Conservation (phyloP, 1,139 yeast species). For the Pichia sp. region DNA sequence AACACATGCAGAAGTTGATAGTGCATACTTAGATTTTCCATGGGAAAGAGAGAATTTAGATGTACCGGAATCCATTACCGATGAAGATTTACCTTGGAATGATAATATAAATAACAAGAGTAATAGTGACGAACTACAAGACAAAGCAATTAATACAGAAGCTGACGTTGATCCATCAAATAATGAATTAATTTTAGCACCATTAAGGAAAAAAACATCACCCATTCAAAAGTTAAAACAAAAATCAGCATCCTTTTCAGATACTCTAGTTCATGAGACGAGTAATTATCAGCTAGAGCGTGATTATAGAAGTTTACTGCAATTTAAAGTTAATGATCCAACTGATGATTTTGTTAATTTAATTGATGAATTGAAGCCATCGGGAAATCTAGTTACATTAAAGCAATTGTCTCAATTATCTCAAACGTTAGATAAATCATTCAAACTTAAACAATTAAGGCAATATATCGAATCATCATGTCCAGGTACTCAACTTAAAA, state of each 20-base stretch:
- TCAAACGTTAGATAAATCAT: conserved; percentile 28
- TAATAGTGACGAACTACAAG: not conserved
- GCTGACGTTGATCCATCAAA: conserved; percentile 11
- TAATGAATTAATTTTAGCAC: conserved; percentile 20
- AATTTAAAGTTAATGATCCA: conserved; percentile 28
- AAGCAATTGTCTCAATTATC: conserved; percentile 29
- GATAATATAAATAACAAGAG: not conserved
- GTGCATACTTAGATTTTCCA: not conserved
- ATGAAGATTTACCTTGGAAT: conserved; percentile 7
- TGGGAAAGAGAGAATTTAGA: not conserved
- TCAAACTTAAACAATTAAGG: conserved; percentile 30
- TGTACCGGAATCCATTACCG: not conserved
- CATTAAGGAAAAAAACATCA: conserved; percentile 15
- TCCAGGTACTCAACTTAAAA: conserved; percentile 13
- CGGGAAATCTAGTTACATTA: conserved; percentile 23
- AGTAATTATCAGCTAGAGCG: conserved; percentile 24
- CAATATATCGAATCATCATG: conserved; percentile 18
- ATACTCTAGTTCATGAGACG: not conserved
- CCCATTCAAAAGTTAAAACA: conserved; percentile 9
- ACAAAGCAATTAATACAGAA: not conserved
- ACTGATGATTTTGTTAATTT: conserved; percentile 27
- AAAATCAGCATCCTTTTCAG: not conserved
- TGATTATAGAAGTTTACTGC: conserved; percentile 29
- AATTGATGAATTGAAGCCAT: conserved; percentile 32
- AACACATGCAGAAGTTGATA: not conserved